Evolutionary conservation across 345 rosid species (phyloP).

Genomic region (Euphorbia pulcherrima): DNA sequence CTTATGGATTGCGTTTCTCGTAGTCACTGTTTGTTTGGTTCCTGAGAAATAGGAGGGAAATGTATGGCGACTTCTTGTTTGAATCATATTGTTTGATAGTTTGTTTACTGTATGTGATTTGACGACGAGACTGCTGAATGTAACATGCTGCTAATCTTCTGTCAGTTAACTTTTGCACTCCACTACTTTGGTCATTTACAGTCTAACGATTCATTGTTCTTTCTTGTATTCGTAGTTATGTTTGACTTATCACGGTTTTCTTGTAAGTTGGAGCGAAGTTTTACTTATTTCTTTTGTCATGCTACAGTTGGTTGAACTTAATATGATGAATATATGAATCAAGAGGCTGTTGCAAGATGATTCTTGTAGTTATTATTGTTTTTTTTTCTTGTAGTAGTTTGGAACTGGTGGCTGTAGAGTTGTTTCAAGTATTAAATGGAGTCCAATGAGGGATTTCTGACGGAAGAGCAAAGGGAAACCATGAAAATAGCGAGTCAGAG

Average conservation of each 20-base stretch:
- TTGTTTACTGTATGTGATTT: neutral
- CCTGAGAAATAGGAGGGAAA: slow-evolving; percentile 5
- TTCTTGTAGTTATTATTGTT: neutral
- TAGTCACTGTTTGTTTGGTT: slow-evolving; percentile 16
- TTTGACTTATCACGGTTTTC: neutral
- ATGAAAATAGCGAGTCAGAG: slow-evolving; percentile 67
- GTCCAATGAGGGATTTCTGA: slow-evolving; percentile 68
- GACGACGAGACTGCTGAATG: neutral
- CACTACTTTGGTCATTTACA: neutral
- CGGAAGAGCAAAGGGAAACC: slow-evolving; percentile 75
- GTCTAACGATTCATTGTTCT: neutral
- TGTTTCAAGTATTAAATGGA: slow-evolving; percentile 50
- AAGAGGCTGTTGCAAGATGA: neutral
- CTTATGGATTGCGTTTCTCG: neutral
- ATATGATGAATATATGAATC: too few species aligned
- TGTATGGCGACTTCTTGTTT: neutral
- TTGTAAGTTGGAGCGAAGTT: neutral
- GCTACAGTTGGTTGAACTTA: neutral
- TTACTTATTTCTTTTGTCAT: neutral
- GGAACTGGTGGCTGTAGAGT: slow-evolving; percentile 13
- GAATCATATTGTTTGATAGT: neutral
- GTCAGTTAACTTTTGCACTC: neutral
- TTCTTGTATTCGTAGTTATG: neutral
- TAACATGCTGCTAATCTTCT: too few species aligned
- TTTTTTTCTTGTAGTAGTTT: neutral